phyloP scores from a whole-genome alignment of 2,329 filamentous ascomycete genomes.

The Diaporthe velutina region DNA sequence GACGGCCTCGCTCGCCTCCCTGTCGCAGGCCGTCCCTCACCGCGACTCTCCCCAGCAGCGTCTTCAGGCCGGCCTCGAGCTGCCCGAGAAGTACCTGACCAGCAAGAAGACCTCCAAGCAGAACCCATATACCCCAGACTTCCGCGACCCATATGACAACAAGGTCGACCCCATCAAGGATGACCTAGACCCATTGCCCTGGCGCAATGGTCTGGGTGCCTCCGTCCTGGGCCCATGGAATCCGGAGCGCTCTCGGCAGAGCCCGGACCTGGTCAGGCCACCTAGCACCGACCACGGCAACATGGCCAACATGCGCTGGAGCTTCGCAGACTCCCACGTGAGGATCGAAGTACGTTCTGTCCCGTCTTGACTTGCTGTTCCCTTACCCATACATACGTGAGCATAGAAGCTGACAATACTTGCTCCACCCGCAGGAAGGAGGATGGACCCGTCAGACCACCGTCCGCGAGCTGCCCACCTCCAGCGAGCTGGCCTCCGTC shows the following conservation, averaged over 20 bases:
- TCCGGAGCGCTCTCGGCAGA: slow-evolving; percentile 74
- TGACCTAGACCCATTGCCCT: slow-evolving; percentile 74
- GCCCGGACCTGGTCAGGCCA: slow-evolving; percentile 78
- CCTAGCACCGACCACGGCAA: slow-evolving; percentile 80
- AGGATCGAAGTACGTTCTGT: slow-evolving; percentile 67
- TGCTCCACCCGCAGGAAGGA: slow-evolving; percentile 65
- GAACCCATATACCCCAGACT: slow-evolving; percentile 70
- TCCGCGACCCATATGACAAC: slow-evolving; percentile 72
- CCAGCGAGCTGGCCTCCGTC: slow-evolving; percentile 79
- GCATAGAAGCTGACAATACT: background rate
- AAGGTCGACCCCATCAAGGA: slow-evolving; percentile 72
- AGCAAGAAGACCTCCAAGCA: slow-evolving; percentile 48
- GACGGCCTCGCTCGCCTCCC: slow-evolving; percentile 41
- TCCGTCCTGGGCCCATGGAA: slow-evolving; percentile 80
- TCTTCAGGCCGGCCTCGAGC: slow-evolving; percentile 61
- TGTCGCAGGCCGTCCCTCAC: slow-evolving; percentile 46
- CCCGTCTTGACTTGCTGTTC: background rate
- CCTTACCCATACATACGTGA: background rate
- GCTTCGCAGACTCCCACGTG: slow-evolving; percentile 74
- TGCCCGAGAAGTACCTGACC: slow-evolving; percentile 57
- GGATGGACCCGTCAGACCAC: slow-evolving; percentile 84
- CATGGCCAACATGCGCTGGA: slow-evolving; percentile 80
- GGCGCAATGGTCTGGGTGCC: slow-evolving; percentile 73
- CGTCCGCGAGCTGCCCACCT: slow-evolving; percentile 72
- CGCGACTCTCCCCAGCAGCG: slow-evolving; percentile 68